These are phyloP conservation scores for Ganoderma sp. DNA, from an alignment of 1,284 basidiomycete species.

Conservation along the genomic window DNA sequence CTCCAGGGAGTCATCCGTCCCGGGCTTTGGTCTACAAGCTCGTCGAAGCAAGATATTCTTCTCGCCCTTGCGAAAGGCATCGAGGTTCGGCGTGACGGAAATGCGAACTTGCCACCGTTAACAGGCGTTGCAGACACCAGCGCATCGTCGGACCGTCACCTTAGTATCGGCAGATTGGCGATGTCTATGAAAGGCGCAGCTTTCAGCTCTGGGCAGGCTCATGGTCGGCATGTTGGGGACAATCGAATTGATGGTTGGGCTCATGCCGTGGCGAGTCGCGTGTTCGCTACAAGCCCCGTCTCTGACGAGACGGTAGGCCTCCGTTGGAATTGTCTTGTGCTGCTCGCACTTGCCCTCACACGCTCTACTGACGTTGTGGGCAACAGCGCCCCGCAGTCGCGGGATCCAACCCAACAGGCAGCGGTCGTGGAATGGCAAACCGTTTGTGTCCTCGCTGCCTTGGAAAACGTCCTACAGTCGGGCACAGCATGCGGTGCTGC, in stretches of 20 bases:
- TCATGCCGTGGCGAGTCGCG: conserved; percentile 16
- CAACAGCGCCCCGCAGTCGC: not conserved
- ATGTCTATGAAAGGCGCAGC: conserved; percentile 11
- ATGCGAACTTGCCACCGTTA: no score
- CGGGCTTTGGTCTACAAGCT: not conserved
- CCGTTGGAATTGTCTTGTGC: conserved; percentile 36
- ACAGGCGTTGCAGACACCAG: not conserved
- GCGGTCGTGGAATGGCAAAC: conserved; percentile 38
- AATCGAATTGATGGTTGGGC: conserved; percentile 30
- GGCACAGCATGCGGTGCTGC: conserved; percentile 33
- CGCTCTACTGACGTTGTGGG: conserved; percentile 16
- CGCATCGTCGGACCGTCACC: not conserved
- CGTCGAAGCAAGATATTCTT: conserved; percentile 20
- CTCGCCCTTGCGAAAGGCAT: conserved; percentile 17
- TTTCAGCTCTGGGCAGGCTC: not conserved
- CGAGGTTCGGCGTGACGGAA: not conserved
- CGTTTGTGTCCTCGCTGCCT: conserved; percentile 34
- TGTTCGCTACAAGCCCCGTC: conserved; percentile 26
- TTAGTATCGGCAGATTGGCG: not conserved
- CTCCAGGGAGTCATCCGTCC: conserved; percentile 36
- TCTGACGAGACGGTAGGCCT: conserved; percentile 15
- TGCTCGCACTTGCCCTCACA: conserved; percentile 35
- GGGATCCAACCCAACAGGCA: conserved; percentile 18
- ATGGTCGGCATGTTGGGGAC: conserved; percentile 8
- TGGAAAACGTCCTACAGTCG: conserved; percentile 35